Evolutionary conservation across 2,329 filamentous ascomycete genomes (phyloP), one percentile per base, ranked within the genome.

Genomic region (Cercospora janseana): DNA sequence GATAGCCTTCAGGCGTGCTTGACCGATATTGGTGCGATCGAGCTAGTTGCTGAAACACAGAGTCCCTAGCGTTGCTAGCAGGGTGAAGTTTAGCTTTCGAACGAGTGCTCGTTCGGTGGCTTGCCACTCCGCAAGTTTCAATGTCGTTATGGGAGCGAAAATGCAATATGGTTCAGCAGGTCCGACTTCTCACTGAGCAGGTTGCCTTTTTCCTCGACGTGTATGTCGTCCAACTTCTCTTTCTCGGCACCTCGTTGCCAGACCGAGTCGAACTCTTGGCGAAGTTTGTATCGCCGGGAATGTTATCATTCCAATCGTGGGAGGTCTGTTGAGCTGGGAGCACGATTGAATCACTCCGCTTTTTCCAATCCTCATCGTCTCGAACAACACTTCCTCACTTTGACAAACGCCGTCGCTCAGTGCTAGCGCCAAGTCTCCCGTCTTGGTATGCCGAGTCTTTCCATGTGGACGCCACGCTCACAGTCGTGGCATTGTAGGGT

Each of bases 21-120:
- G 20, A 6, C 44, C 41, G 32, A 51, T 51, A 32, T 51, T 51
- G 23, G 31, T 51, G 2, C 48, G 23, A 35, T 51, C 41, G 10
- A 51, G 26, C 8, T 37, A 23, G 5, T 51, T 46, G 10, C 29
- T 15, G 6, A 41, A 20, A 21, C 29, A 51, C 7, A 46, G 41
- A 6, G 46, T 12, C 21, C 31, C 23, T 15, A 51, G 28, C 18
- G 48, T 37, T 6, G 48, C 41, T 16, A 51, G 40, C 6, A 51
- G 12, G 18, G 26, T 37, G 9, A 21, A 37, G 20, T 51, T 41
- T 9, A 45, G 13, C 8, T 34, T 26, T 18, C 48, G 48, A 7
- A 51, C 48, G 18, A 40, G 18, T 26, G 35, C 35, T 40, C 35
- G 42, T 9, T 49, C 37, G 13, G 37, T 41, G 10, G 27, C 37